Base-by-base conservation (phyloP, 345 rosid species). In the Eucalyptus curtisii region DNA sequence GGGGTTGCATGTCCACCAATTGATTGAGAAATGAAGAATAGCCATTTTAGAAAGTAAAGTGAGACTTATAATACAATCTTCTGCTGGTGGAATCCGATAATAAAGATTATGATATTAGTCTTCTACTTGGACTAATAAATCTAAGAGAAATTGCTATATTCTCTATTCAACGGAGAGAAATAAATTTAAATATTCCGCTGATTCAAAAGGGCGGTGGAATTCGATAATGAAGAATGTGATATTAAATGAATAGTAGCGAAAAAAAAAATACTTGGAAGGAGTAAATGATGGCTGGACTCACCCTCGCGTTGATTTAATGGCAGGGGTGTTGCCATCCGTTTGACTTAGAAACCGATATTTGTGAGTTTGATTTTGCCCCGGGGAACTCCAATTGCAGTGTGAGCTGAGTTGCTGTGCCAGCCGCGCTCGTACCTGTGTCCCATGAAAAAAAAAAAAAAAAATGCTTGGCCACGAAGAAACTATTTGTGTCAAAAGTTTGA, bases 21-120 rank as follows among this genome's bases (percentile, higher is more conserved):
- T 16, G 19, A n/a, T 64, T 64, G 20, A 61, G 68, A 64, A 64
- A 13, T n/a, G 40, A n/a, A 64, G 11, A 64, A n/a, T n/a, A 14
- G 10, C 40, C 76, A n/a, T 64, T 64, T 64, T 64, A 15, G 3
- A 64, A 15, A 64, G 37, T 64, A n/a, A 66, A 66, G 37, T 66
- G 40, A n/a, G 76, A n/a, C 0, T 14, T 64, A 64, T n/a, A n/a
- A 64, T 14, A 13, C 37, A 4, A 31, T 66, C 40, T 33, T n/a
- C 11, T 1, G 76, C 20, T 0, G 40, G 40, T 31, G 40, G 79
- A 31, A 66, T 66, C 40, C 3, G 20, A 66, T 1, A 3, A 13
- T 30, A 61, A 61, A 61, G 17, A 61, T 13, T 10, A 55, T 24
- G 30, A 24, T 55, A 55, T 55, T 55, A 24, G 61, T 55, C 13